Base-by-base conservation (phyloP, 306 rosid species). In the Psophocarpus tetragonolobus region DNA sequence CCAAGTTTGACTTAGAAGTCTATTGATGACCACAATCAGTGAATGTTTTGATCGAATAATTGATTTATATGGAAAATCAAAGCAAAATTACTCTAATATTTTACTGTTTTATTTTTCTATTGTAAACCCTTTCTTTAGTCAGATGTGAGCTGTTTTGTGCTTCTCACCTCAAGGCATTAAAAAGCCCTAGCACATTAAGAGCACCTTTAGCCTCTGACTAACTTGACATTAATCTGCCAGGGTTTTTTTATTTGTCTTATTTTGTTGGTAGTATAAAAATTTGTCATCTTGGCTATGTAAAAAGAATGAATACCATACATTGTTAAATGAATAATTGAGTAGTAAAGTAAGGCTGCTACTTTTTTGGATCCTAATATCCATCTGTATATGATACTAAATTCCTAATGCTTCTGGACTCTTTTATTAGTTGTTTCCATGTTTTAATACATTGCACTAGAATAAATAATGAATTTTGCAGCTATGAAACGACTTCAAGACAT, bases 401-500 rank as follows among this genome's bases (percentile, higher is more conserved):
- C n/a, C n/a, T n/a, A 41, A 50, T 76, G 23, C 44, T 47, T 67
- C n/a, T 35, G 47, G 64, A 30, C 13, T 62, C 57, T 53, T 24
- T 54, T 21, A 3, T 50, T 11, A 69, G 51, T 53, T 53, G 39
- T 69, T 3, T 35, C 44, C 41, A 17, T 42, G 54, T 68, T 75
- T 57, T 66, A 35, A 62, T 47, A 17, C 21, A 45, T 64, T 32
- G 38, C 54, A 54, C 47, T 13, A 68, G 20, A 68, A 50, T 67
- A 53, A 75, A 68, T 74, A 58, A 68, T 81, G 53, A 61, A 79
- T 83, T 82, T 85, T 83, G 87, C 97, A 94, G 97, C 98, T 53
- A 89, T 86, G 97, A 92, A 88, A 80, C 91, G 95, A 77, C 97
- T 94, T 69, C 90, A 91, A 88, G 93, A 84, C 76, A 89, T 87